These are phyloP conservation scores for Paramecium caudatum DNA, from an alignment of 73 alveolate genomes.

Conservation along the genomic window DNA sequence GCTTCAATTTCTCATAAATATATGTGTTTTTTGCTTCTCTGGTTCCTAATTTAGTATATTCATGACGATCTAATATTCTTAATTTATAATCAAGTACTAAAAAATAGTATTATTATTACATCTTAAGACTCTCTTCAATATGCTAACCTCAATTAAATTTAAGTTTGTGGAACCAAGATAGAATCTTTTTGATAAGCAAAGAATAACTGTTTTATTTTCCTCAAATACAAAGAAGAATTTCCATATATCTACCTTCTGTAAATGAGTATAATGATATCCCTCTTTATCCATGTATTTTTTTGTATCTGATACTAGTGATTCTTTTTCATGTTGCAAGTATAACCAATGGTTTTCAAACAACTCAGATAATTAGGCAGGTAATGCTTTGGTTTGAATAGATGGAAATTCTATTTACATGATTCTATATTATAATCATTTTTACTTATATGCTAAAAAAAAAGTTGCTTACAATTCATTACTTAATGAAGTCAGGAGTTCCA, in stretches of 20 bases:
- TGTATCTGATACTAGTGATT: not conserved
- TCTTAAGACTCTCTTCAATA: constrained; percentile 35
- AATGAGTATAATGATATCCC: constrained; percentile 21
- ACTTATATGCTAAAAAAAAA: constrained; percentile 8
- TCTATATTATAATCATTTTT: not conserved
- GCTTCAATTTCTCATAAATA: constrained; percentile 1
- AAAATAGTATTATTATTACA: not conserved
- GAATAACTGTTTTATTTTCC: not conserved
- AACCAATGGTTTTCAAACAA: constrained; percentile 23
- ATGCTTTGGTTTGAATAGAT: not conserved
- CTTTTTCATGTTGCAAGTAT: not conserved
- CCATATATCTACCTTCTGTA: not conserved
- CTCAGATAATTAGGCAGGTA: not conserved
- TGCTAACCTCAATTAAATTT: not conserved
- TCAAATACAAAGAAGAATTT: constrained; percentile 42
- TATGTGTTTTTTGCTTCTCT: constrained; percentile 42
- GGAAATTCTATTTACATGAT: constrained; percentile 34
- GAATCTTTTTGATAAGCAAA: constrained; percentile 14
- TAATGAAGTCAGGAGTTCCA: not conserved
- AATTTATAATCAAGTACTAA: constrained; percentile 18
- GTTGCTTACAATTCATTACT: not conserved
- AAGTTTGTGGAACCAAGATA: constrained; percentile 33
- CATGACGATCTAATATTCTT: constrained; percentile 31
- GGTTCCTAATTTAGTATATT: not conserved
- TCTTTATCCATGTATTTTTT: not conserved